phyloP scores from a whole-genome alignment of 768 basidiomycete genomes.

The Auricularia heimuer region DNA sequence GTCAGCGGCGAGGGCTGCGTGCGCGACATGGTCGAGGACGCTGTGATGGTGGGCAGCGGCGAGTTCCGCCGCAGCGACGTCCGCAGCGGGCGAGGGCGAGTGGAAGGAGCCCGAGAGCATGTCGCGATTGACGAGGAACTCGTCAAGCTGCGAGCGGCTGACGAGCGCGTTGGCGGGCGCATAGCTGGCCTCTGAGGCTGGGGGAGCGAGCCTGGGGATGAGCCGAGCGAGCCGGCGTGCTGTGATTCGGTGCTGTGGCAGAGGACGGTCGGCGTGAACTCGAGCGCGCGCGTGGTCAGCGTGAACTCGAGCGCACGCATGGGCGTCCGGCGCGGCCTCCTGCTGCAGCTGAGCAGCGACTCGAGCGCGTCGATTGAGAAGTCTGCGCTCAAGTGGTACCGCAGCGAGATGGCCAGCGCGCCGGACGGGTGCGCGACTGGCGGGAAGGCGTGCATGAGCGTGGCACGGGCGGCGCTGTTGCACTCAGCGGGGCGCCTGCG shows the following conservation, averaged over 20 bases:
- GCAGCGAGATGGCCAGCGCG: slow-evolving; percentile 47
- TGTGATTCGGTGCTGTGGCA: background rate
- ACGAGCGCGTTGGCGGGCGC: slow-evolving; percentile 23
- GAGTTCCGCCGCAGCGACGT: background rate
- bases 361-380: slow-evolving; percentile 73
- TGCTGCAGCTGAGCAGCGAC: slow-evolving; percentile 60
- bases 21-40: background rate
- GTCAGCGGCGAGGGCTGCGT: background rate
- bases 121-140: slow-evolving; percentile 27
- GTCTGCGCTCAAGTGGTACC: slow-evolving; percentile 55
- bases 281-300: slow-evolving; percentile 53
- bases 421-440: slow-evolving; percentile 61
- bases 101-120: slow-evolving; percentile 21
- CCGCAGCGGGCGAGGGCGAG: background rate
- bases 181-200: slow-evolving; percentile 23
- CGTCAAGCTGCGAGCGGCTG: slow-evolving; percentile 27
- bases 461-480: slow-evolving; percentile 32
- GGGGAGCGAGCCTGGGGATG: slow-evolving; percentile 49
- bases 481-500: slow-evolving; percentile 34
- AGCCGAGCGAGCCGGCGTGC: slow-evolving; percentile 24
- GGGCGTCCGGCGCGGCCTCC: slow-evolving; percentile 45
- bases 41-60: background rate
- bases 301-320: too few relatives aligned
- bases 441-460: slow-evolving; percentile 50
- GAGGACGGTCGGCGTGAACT: background rate